These are phyloP conservation scores for Cubamyces sp. DNA, from an alignment of 768 basidiomycete genomes.

Conservation along the genomic window DNA sequence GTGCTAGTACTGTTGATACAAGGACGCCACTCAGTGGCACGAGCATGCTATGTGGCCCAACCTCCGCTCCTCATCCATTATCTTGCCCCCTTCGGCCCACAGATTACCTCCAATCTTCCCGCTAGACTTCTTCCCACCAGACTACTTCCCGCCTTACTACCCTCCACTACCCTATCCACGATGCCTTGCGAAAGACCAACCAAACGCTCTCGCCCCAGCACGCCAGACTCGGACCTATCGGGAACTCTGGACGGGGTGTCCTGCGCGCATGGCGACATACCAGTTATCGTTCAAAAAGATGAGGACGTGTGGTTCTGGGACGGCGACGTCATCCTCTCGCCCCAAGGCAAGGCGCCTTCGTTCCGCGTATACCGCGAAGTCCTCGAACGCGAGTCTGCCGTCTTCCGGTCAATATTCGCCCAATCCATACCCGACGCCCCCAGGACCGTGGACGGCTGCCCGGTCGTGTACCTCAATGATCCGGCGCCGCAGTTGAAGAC, in stretches of 20 bases:
- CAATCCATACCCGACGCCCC: not conserved
- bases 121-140: not conserved
- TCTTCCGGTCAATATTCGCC: slow-evolving; percentile 23
- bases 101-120: not conserved
- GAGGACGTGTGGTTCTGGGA: slow-evolving; percentile 15
- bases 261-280: not conserved
- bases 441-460: slow-evolving; percentile 10
- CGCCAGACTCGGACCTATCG: too few species aligned
- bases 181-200: not conserved
- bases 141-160: not conserved
- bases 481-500: not conserved
- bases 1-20: too few species aligned
- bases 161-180: too few species aligned
- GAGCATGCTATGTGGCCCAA: too few species aligned
- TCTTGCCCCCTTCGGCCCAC: too few species aligned
- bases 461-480: slow-evolving; percentile 13
- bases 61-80: too few species aligned
- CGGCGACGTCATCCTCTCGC: slow-evolving; percentile 24
- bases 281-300: not conserved
- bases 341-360: not conserved
- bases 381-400: slow-evolving; percentile 17
- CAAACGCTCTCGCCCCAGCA: not conserved
- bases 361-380: slow-evolving; percentile 22
- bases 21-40: too few species aligned
- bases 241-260: not conserved